Conservation (phyloP, 176 grass and related monocot genomes). For the Lolium perenne region DNA sequence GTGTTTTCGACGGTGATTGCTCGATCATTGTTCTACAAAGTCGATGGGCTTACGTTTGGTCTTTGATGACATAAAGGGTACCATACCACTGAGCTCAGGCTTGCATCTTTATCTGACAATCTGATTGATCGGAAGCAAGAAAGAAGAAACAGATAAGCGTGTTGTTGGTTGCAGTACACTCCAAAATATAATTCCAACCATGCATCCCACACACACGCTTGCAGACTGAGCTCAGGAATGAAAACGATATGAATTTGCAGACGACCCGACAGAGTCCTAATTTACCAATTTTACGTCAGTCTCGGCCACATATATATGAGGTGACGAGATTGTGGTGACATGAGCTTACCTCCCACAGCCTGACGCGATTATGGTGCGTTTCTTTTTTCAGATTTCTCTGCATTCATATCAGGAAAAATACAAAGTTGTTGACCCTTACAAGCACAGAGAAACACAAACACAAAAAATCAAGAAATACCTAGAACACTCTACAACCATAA, state of each 20-base stretch:
- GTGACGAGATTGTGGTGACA: constrained; percentile 13
- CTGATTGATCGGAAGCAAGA: background rate
- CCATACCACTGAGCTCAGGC: background rate
- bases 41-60: background rate
- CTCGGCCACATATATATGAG: background rate
- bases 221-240: background rate
- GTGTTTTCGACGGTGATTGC: too few relatives aligned
- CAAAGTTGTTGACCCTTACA: too few relatives aligned
- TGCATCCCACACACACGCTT: background rate
- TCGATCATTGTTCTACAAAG: background rate
- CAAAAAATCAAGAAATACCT: too few relatives aligned
- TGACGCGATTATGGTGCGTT: background rate
- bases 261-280: background rate
- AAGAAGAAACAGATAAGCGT: background rate
- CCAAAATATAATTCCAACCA: constrained; percentile 13
- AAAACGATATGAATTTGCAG: background rate
- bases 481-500: too few relatives aligned
- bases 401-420: too few relatives aligned
- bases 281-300: background rate
- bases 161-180: background rate
- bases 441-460: too few relatives aligned
- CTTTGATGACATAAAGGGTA: background rate
- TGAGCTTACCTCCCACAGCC: constrained; percentile 4
- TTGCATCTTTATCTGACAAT: background rate
- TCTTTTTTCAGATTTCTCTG: too few relatives aligned